phyloP scores from a whole-genome alignment of 768 basidiomycete species.

The Psilocybe sp. region DNA sequence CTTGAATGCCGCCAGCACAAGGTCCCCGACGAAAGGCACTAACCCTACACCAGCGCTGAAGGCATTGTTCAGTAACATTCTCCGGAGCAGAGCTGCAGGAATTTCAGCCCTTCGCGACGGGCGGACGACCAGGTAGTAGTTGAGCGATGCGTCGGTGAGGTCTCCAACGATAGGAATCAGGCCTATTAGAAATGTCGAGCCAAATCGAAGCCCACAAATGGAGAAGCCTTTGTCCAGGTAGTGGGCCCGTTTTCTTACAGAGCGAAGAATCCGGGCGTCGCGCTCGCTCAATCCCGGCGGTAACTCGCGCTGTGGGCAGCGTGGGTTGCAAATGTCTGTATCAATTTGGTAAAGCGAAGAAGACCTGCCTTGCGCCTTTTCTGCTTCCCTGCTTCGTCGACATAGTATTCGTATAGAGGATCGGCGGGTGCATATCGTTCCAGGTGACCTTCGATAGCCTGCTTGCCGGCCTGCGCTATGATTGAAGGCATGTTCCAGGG shows the following conservation, averaged over 20 bases:
- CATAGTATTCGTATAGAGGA: conserved; percentile 68
- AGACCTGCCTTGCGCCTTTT: conserved; percentile 53
- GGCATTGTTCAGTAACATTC: conserved; percentile 78
- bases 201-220: conserved; percentile 78
- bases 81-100: conserved; percentile 59
- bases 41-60: conserved; percentile 64
- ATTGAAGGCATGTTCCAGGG: conserved; percentile 23
- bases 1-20: conserved; percentile 76
- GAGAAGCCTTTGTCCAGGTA: conserved; percentile 86
- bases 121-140: conserved; percentile 74
- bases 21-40: conserved; percentile 73
- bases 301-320: conserved; percentile 47
- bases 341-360: background rate
- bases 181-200: conserved; percentile 83
- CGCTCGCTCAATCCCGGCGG: conserved; percentile 77
- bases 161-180: conserved; percentile 73
- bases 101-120: conserved; percentile 75
- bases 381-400: conserved; percentile 52
- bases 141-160: conserved; percentile 56
- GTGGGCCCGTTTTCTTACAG: conserved; percentile 75
- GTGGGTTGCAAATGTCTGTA: background rate
- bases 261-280: conserved; percentile 71
- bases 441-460: conserved; percentile 63
- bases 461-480: conserved; percentile 46
- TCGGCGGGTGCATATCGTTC: conserved; percentile 69